These are phyloP conservation scores for Microthyrium microscopicum DNA, from an alignment of 2,329 filamentous ascomycete genomes.

Conservation along the genomic window DNA sequence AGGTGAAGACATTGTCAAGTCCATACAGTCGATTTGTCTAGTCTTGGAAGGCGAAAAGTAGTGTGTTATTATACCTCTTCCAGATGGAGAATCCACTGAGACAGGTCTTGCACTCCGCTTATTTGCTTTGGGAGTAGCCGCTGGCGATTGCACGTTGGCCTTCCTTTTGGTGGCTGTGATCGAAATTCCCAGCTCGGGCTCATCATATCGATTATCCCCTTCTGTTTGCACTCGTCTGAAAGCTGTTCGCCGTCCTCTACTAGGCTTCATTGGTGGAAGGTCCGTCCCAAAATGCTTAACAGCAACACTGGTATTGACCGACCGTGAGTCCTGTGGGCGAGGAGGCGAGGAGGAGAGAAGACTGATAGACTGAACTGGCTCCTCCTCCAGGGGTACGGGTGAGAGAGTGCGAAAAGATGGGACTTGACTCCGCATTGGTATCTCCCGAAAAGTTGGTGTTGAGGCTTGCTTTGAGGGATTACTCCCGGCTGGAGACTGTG, in stretches of 20 bases:
- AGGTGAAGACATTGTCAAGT: slow-evolving; percentile 18
- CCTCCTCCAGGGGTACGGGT: background rate
- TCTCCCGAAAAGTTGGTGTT: background rate
- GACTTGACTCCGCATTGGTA: background rate
- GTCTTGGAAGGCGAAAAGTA: background rate
- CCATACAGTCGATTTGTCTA: slow-evolving; percentile 10
- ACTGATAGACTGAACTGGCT: background rate
- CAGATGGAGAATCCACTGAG: background rate
- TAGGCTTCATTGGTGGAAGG: too few relatives aligned
- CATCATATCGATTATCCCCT: too few relatives aligned
- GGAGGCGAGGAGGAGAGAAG: background rate
- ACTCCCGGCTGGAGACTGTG: background rate
- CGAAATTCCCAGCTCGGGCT: too few relatives aligned
- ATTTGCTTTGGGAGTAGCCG: too few relatives aligned
- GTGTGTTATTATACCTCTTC: slow-evolving; percentile 2
- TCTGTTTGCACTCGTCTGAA: too few relatives aligned
- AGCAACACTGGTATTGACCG: too few relatives aligned
- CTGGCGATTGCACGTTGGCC: too few relatives aligned
- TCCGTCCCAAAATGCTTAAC: too few relatives aligned
- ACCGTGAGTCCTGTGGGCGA: background rate
- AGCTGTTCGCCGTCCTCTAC: too few relatives aligned
- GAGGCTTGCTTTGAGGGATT: background rate
- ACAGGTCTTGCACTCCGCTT: slow-evolving; percentile 1
- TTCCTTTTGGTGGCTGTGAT: too few relatives aligned
- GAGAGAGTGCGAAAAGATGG: background rate